phyloP scores from a whole-genome alignment of 768 basidiomycete species.

The Leccinum subgranulosum region DNA sequence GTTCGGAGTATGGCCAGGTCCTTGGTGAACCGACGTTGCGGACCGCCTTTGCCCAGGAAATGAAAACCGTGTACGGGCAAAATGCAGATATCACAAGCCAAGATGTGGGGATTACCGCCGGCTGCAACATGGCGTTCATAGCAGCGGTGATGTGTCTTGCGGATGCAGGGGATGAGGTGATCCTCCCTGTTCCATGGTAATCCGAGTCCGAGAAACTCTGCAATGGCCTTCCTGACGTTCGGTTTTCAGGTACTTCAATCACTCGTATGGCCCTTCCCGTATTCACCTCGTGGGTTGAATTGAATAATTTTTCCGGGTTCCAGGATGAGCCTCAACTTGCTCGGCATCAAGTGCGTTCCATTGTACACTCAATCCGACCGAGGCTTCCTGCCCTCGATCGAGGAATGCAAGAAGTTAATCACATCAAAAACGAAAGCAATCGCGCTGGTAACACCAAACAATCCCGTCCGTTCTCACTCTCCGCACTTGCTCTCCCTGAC shows the following conservation, averaged over 20 bases:
- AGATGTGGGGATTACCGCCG: constrained; percentile 68
- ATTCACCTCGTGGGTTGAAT: background rate
- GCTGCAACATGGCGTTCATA: constrained; percentile 73
- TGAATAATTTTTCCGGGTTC: background rate
- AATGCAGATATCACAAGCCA: constrained; percentile 45
- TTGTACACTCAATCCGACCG: constrained; percentile 48
- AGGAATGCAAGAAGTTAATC: constrained; percentile 49
- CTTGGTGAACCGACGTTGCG: constrained; percentile 57
- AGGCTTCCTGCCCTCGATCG: constrained; percentile 59
- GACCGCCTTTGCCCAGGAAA: constrained; percentile 54
- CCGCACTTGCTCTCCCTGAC: background rate
- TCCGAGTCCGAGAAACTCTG: background rate
- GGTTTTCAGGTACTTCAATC: constrained; percentile 59
- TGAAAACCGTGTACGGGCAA: constrained; percentile 54
- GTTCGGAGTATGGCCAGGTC: constrained; percentile 56
- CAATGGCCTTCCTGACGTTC: background rate
- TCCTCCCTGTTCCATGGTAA: constrained; percentile 71
- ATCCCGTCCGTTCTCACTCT: constrained; percentile 46
- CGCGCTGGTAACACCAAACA: constrained; percentile 74
- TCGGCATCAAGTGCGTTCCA: constrained; percentile 56
- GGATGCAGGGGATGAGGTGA: constrained; percentile 67
- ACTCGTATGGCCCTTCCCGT: constrained; percentile 38
- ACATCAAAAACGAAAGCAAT: constrained; percentile 64
- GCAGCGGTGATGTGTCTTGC: constrained; percentile 60
- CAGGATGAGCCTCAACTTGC: constrained; percentile 67